A percentile compares a stretch with the other conserved stretches of the same genome.
Evolutionary conservation across 305 asterid genomes (phyloP).

Genomic region (Ilex paraguariensis): DNA sequence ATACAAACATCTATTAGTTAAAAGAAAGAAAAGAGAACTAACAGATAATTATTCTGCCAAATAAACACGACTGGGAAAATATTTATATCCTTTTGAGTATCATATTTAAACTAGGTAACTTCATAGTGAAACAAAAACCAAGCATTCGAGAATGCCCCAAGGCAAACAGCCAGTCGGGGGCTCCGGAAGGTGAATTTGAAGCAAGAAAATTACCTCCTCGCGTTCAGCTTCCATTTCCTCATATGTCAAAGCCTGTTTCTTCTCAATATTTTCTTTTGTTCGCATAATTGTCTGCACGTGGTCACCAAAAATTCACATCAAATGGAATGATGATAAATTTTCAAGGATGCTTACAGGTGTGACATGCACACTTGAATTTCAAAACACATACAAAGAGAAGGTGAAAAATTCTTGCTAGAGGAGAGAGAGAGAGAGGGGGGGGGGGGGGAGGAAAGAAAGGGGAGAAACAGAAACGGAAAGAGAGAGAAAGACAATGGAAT

Average conservation of each 20-base stretch:
- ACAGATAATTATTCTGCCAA: not conserved
- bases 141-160: too few species aligned
- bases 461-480: constrained; percentile 4
- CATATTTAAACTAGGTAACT: too few species aligned
- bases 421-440: not conserved
- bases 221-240: constrained; percentile 98
- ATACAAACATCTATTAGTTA: not conserved
- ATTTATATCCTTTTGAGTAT: too few species aligned
- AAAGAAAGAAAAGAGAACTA: not conserved
- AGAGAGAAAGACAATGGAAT: not conserved
- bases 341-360: not conserved
- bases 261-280: constrained; percentile 92
- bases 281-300: constrained; percentile 66
- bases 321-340: not conserved
- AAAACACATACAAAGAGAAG: too few species aligned
- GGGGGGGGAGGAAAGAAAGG: constrained; percentile 3
- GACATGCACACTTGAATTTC: not conserved
- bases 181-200: too few species aligned
- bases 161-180: too few species aligned
- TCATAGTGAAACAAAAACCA: too few species aligned
- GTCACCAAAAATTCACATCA: constrained; percentile 4
- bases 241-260: constrained; percentile 93
- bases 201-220: constrained; percentile 62
- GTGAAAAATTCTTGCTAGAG: too few species aligned
- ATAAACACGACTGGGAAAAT: not conserved